phyloP scores from a whole-genome alignment of 805 yeast genomes.

The Cyberlindnera mycetangii region DNA sequence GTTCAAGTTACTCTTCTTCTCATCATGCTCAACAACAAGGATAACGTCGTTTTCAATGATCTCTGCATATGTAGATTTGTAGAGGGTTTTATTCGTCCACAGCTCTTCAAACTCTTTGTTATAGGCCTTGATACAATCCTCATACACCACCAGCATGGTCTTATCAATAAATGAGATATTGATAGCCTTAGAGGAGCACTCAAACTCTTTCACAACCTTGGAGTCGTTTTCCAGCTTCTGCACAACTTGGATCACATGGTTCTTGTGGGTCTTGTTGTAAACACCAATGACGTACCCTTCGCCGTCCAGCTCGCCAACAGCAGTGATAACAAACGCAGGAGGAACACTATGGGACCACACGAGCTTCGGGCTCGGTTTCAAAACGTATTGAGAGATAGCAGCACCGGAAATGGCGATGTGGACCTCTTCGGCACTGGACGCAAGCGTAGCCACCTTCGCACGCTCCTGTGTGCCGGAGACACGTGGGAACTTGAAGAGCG shows the following conservation, averaged over 20 bases:
- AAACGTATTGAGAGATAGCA: slow-evolving; percentile 34
- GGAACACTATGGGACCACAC: slow-evolving; percentile 51
- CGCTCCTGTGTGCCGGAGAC: slow-evolving; percentile 21
- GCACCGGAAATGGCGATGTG: slow-evolving; percentile 30
- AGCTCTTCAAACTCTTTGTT: slow-evolving; percentile 6
- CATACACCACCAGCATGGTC: slow-evolving; percentile 14
- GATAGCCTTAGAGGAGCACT: slow-evolving; percentile 12
- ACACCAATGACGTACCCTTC: slow-evolving; percentile 18
- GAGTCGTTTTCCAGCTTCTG: slow-evolving; percentile 25
- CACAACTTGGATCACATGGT: slow-evolving; percentile 18
- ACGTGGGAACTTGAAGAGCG: slow-evolving; percentile 26
- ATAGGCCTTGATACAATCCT: slow-evolving; percentile 9
- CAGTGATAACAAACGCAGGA: slow-evolving; percentile 39
- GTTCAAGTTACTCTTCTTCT: slow-evolving; percentile 19
- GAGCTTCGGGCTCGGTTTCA: slow-evolving; percentile 50
- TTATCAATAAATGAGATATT: slow-evolving; percentile 6
- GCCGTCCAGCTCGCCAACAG: slow-evolving; percentile 13
- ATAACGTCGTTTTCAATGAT: slow-evolving; percentile 20
- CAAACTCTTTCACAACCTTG: slow-evolving; percentile 19
- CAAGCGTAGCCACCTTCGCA: slow-evolving; percentile 12
- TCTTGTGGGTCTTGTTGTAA: slow-evolving; percentile 18
- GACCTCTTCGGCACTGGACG: slow-evolving; percentile 19
- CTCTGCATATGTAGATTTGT: slow-evolving; percentile 15
- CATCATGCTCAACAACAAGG: slow-evolving; percentile 16
- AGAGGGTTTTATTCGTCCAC: slow-evolving; percentile 21